Conservation (phyloP, 192 early-diverging fungal genomes). For the Endogone sp. region DNA sequence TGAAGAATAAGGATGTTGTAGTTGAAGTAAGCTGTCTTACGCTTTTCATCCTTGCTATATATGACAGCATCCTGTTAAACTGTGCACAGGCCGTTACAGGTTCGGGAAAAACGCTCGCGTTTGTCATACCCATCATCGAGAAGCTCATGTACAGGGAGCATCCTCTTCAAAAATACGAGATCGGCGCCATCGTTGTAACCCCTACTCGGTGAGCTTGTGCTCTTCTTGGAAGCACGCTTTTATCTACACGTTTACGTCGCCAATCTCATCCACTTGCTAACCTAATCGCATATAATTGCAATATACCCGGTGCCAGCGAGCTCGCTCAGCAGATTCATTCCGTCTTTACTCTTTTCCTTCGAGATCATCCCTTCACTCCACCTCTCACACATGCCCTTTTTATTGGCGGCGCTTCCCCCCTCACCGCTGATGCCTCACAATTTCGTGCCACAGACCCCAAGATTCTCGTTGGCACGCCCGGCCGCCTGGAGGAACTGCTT, state of each 20-base stretch:
- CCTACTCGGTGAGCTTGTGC: conserved; percentile 68
- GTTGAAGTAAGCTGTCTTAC: conserved; percentile 58
- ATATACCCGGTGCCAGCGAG: conserved; percentile 44
- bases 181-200: conserved; percentile 85
- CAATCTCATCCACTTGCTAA: neutral
- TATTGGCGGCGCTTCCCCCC: conserved; percentile 66
- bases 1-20: conserved; percentile 92
- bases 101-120: conserved; percentile 93
- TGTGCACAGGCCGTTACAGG: conserved; percentile 88
- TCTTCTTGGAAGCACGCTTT: neutral
- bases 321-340: conserved; percentile 81
- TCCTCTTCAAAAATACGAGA: conserved; percentile 62
- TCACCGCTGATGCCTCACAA: conserved; percentile 55
- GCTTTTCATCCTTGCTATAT: conserved; percentile 2
- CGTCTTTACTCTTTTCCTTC: conserved; percentile 63
- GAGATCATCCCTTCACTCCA: conserved; percentile 32
- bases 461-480: conserved; percentile 90
- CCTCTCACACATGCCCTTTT: conserved; percentile 51
- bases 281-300: neutral
- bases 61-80: neutral
- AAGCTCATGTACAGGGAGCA: conserved; percentile 65
- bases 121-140: conserved; percentile 89
- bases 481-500: conserved; percentile 80
- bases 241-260: neutral
- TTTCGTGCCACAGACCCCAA: conserved; percentile 69